A percentile compares a stretch with the other conserved stretches of the same genome.
Evolutionary conservation across 163 green algal genomes (phyloP).

Genomic region (Trebouxia gelatinosa): DNA sequence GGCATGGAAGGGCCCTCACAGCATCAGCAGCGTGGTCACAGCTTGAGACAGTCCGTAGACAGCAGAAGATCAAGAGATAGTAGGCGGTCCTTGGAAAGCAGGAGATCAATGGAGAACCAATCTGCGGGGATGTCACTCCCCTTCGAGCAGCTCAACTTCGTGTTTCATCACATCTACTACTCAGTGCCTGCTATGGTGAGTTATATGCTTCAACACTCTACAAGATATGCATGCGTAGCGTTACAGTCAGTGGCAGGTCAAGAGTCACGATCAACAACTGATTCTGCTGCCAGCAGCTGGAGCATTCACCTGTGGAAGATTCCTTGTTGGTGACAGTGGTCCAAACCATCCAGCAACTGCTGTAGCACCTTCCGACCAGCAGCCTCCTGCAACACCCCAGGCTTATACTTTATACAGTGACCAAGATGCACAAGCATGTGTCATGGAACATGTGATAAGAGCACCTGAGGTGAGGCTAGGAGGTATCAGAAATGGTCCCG

Average conservation of each 20-base stretch:
- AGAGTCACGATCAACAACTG: too few species aligned
- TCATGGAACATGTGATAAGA: too few species aligned
- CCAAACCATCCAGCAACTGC: constrained; percentile 52
- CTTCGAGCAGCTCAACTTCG: constrained; percentile 39
- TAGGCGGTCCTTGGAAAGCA: neutral
- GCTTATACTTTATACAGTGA: neutral
- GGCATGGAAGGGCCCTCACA: too few species aligned
- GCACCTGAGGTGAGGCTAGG: too few species aligned
- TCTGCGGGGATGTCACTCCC: constrained; percentile 19
- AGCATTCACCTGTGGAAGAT: constrained; percentile 47
- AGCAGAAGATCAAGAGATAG: too few species aligned
- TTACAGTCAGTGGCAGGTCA: too few species aligned
- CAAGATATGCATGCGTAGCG: too few species aligned
- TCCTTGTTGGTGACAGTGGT: constrained; percentile 49
- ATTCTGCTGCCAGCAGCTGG: too few species aligned
- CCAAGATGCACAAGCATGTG: neutral
- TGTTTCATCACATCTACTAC: constrained; percentile 42
- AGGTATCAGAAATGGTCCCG: too few species aligned
- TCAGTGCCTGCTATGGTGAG: constrained; percentile 7
- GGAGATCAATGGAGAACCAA: constrained; percentile 4
- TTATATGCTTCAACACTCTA: too few species aligned
- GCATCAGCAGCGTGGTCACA: too few species aligned
- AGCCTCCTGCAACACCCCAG: constrained; percentile 33
- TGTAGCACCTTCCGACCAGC: constrained; percentile 44
- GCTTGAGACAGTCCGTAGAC: too few species aligned